Base-by-base conservation (phyloP, 306 rosid species). In the Vigna reflexopilosa region DNA sequence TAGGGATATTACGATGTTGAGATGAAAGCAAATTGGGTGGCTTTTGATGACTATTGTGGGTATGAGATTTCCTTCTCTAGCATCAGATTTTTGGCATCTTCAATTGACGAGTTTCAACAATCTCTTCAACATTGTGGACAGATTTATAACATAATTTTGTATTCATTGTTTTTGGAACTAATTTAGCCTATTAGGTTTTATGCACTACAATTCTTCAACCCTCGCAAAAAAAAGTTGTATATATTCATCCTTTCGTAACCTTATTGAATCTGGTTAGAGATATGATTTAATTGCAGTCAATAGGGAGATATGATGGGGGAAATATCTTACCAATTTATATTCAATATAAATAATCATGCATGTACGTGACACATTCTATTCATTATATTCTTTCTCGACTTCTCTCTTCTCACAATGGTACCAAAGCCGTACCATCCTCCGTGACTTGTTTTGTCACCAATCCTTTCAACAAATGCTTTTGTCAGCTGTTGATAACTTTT, bases 31-130 rank as follows among this genome's bases (percentile, higher is more conserved):
- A 87, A 87, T 77, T 92, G 97, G 97, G 59, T 73, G 64, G 97
- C 84, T 75, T 92, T 79, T 71, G 85, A 88, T 77, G 84, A 88
- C 75, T 90, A 92, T 87, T 94, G 92, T 91, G 67, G 88, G 98
- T 94, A 86, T 47, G 70, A 50, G 32, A 58, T 32, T 67, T 86
- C 77, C 28, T 75, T 75, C n/a, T 65, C 45, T 14, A 62, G 74
- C 34, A 70, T 81, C 38, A 50, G 36, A 63, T 54, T 24, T 59
- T 77, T 36, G 44, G 5, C 63, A 54, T 67, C 62, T 67, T 51
- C 70, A 48, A 51, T 73, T 72, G 72, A 72, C 77, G 55, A 38
- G 77, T 62, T 11, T 81, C 63, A 42, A 9, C 15, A 57, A 58
- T 87, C 77, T 51, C 30, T 58, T 54, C 68, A 48, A 48, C 69